Evolutionary conservation across 805 yeast genomes (phyloP).

Genomic region (Nakazawaea ishiwadae): DNA sequence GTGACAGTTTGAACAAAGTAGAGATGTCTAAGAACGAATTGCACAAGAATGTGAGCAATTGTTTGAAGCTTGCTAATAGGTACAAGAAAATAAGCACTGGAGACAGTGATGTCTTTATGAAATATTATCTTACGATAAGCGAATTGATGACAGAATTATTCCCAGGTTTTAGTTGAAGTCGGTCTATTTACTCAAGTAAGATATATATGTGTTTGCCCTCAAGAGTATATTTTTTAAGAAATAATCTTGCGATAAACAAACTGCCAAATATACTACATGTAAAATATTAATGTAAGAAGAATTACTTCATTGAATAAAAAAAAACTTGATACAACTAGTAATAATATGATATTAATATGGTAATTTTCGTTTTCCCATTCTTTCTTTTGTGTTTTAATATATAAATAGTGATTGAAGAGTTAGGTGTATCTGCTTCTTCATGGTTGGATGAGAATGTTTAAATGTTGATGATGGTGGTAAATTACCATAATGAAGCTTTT

Average conservation of each 20-base stretch:
- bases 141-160: slow-evolving; percentile 10
- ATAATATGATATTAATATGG: too few relatives aligned
- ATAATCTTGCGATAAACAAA: too few relatives aligned
- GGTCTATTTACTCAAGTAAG: neutral
- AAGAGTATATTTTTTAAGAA: too few relatives aligned
- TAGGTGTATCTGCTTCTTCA: too few relatives aligned
- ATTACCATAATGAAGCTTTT: neutral
- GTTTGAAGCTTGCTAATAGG: slow-evolving; percentile 11
- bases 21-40: slow-evolving; percentile 15
- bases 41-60: slow-evolving; percentile 13
- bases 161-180: slow-evolving; percentile 6
- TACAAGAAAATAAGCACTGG: slow-evolving; percentile 14
- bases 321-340: too few relatives aligned
- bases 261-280: too few relatives aligned
- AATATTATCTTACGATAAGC: slow-evolving; percentile 13
- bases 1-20: slow-evolving; percentile 10
- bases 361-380: too few relatives aligned
- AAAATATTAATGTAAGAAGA: too few relatives aligned
- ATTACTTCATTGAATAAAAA: too few relatives aligned
- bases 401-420: too few relatives aligned
- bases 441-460: neutral
- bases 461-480: neutral
- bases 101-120: slow-evolving; percentile 15
- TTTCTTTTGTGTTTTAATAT: too few relatives aligned
- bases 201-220: too few relatives aligned